A percentile compares a stretch with the other conserved stretches of the same genome.
Evolutionary conservation across 2,329 filamentous ascomycete genomes (phyloP).

Genomic region (Teratosphaeria destructans): DNA sequence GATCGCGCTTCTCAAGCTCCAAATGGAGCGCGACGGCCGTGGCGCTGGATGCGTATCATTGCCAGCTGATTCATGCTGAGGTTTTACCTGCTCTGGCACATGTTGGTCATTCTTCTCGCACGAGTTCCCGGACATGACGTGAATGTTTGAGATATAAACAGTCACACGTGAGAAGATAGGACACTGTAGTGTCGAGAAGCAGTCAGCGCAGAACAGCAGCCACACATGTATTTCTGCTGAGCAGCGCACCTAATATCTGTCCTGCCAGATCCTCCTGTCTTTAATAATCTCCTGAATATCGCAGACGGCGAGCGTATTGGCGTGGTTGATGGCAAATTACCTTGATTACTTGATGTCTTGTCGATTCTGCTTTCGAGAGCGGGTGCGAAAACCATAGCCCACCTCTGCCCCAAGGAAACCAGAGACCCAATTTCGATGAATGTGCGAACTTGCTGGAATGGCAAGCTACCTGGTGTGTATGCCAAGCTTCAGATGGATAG

Average conservation of each 20-base stretch:
- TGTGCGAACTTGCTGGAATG: background rate
- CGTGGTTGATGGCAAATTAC: too few species aligned
- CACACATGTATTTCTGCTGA: background rate
- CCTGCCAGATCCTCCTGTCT: too few species aligned
- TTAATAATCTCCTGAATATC: too few species aligned
- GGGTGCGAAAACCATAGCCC: too few species aligned
- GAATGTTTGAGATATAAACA: background rate
- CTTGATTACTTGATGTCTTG: too few species aligned
- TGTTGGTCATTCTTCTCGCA: background rate
- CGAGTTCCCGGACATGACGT: background rate
- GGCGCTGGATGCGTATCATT: background rate
- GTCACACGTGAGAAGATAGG: background rate
- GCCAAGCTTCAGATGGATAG: background rate
- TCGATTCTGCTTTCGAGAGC: too few species aligned
- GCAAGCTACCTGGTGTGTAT: background rate
- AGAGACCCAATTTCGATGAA: background rate
- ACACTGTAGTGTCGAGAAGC: background rate
- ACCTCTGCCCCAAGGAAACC: too few species aligned
- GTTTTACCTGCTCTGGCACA: background rate
- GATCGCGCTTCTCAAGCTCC: background rate
- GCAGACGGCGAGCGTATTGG: too few species aligned
- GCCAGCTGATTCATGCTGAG: background rate
- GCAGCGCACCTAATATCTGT: background rate
- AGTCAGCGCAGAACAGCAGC: background rate
- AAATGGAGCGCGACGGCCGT: background rate